Conservation (phyloP, 176 grass and related monocot species). For the Oryza rufipogon region DNA sequence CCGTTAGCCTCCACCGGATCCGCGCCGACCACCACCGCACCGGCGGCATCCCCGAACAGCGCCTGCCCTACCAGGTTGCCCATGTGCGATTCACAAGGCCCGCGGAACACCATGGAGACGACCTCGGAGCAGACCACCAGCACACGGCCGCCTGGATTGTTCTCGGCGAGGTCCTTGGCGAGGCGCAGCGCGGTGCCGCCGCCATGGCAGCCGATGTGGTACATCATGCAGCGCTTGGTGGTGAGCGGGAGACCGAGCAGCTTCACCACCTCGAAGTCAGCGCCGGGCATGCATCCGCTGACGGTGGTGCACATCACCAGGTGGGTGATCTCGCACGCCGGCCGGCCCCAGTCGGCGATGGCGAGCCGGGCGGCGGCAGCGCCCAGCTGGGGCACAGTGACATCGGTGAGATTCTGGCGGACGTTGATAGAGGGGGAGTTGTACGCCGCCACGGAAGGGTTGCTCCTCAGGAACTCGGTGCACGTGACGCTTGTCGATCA, state of each 20-base stretch:
- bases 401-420: no score
- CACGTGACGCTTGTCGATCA: neutral
- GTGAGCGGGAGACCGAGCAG: constrained; percentile 23
- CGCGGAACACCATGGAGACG: constrained; percentile 52
- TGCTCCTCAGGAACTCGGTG: neutral
- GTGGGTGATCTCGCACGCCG: no score
- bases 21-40: no score
- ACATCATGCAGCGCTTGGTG: constrained; percentile 63
- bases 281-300: no score
- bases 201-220: constrained; percentile 65
- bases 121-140: constrained; percentile 70
- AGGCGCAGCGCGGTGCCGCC: constrained; percentile 52
- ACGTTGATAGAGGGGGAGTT: neutral
- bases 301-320: no score
- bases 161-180: constrained; percentile 72
- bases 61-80: no score
- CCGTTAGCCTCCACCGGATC: no score
- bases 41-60: no score
- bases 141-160: constrained; percentile 55
- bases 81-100: constrained; percentile 36
- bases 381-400: no score
- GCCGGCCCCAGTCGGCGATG: no score
- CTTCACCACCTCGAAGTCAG: no score
- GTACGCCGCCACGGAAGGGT: neutral
- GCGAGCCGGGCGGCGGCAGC: no score